Conservation (phyloP, 495 filamentous ascomycete genomes). For the Hypoxylon cercidicola region DNA sequence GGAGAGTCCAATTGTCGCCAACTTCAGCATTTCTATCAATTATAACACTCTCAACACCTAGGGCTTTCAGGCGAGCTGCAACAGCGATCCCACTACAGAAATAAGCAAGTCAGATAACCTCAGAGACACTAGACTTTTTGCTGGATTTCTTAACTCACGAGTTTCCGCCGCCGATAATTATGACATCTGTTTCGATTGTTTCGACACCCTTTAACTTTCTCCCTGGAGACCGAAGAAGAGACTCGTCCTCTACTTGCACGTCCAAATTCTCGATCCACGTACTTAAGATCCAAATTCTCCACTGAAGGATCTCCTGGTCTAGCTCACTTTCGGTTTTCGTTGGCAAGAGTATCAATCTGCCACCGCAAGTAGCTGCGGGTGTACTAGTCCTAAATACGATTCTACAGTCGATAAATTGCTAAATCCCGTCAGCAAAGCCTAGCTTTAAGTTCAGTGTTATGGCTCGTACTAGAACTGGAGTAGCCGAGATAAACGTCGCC, state of each 20-base stretch:
- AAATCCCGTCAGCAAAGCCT: background rate
- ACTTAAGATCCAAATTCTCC: conserved; percentile 50
- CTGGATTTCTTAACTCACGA: too few relatives aligned
- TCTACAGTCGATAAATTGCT: conserved; percentile 34
- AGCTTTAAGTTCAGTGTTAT: conserved; percentile 33
- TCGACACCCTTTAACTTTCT: conserved; percentile 28
- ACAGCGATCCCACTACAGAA: conserved; percentile 34
- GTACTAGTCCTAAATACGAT: conserved; percentile 42
- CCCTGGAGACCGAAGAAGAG: conserved; percentile 34
- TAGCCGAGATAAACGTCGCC: conserved; percentile 22
- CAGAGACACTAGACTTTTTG: background rate
- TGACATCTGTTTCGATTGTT: conserved; percentile 45
- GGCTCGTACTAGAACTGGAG: conserved; percentile 33
- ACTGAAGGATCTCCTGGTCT: conserved; percentile 17
- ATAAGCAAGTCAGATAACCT: background rate
- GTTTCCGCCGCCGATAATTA: conserved; percentile 50
- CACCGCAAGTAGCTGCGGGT: conserved; percentile 37
- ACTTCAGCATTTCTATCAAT: conserved; percentile 44
- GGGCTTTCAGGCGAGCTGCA: conserved; percentile 48
- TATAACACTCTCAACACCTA: conserved; percentile 49
- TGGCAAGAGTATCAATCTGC: conserved; percentile 45
- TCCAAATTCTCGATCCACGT: conserved; percentile 47
- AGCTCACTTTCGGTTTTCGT: conserved; percentile 2
- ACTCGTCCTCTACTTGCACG: conserved; percentile 42
- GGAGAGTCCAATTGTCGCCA: conserved; percentile 50